Conservation (phyloP, 352 stramenopile genomes). For the Globisporangium okanoganense region DNA sequence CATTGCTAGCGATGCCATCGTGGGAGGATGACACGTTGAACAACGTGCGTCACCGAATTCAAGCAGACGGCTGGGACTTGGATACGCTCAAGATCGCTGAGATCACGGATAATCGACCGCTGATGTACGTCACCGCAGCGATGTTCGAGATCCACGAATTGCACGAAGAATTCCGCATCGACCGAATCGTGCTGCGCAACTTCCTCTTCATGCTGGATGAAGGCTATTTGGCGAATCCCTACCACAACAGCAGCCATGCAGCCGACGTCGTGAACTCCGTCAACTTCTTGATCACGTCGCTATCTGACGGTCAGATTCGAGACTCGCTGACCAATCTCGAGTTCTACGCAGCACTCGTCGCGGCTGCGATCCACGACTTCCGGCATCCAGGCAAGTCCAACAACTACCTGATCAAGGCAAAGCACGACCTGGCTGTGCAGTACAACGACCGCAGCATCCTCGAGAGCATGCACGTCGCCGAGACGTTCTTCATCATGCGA, state of each 20-base stretch:
- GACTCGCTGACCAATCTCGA: constrained; percentile 75
- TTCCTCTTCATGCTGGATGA: constrained; percentile 78
- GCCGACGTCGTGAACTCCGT: constrained; percentile 83
- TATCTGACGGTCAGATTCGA: constrained; percentile 67
- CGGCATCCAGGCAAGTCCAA: constrained; percentile 81
- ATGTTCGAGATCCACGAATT: constrained; percentile 80
- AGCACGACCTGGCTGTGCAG: constrained; percentile 71
- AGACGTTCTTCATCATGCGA: constrained; percentile 80
- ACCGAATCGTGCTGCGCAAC: constrained; percentile 69
- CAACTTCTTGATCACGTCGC: constrained; percentile 68
- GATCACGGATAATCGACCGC: constrained; percentile 50
- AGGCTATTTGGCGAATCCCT: constrained; percentile 72
- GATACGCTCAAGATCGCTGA: constrained; percentile 71
- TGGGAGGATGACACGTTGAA: constrained; percentile 52
- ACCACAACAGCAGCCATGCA: constrained; percentile 77
- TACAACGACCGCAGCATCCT: constrained; percentile 86
- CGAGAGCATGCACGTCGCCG: constrained; percentile 85
- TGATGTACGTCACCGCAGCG: constrained; percentile 78
- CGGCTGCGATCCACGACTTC: constrained; percentile 84
- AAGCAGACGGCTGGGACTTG: constrained; percentile 67
- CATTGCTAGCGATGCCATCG: constrained; percentile 49
- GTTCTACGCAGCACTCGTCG: constrained; percentile 75
- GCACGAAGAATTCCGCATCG: constrained; percentile 73
- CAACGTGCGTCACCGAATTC: constrained; percentile 46
- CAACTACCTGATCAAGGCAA: constrained; percentile 81